Percentiles rank a stretch among this genome's conserved stretches.
These are phyloP conservation scores for Neltuma alba DNA, from an alignment of 306 rosid genomes.

Conservation along the genomic window DNA sequence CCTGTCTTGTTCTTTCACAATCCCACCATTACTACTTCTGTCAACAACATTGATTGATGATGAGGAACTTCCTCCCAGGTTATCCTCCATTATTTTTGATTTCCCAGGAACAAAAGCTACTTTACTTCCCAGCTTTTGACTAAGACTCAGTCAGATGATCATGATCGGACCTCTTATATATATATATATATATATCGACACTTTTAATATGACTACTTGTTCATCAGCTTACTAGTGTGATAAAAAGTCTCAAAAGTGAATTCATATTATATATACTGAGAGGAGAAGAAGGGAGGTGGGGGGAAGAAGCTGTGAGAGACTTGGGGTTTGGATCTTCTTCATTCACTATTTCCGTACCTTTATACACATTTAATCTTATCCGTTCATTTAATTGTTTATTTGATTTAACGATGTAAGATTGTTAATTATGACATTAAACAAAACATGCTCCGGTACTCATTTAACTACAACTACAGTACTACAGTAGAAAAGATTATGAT, in stretches of 20 bases:
- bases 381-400: background rate
- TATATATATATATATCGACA: background rate
- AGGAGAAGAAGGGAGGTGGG: too few species aligned
- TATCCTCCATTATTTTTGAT: background rate
- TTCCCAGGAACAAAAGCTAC: background rate
- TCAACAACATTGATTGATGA: conserved; percentile 1
- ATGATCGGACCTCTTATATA: background rate
- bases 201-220: background rate
- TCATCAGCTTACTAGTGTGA: background rate
- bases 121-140: background rate
- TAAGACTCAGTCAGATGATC: background rate
- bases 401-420: background rate
- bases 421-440: background rate
- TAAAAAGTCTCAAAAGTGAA: background rate
- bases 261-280: background rate
- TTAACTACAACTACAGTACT: background rate
- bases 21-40: background rate
- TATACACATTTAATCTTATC: background rate
- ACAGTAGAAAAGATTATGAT: background rate
- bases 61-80: conserved; percentile 3
- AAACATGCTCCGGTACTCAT: background rate
- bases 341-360: too few species aligned
- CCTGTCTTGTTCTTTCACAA: conserved; percentile 61
- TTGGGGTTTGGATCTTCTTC: background rate
- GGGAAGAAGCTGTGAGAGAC: background rate